These are phyloP conservation scores for Macadamia integrifolia DNA, from an alignment of 164 flowering plant genomes.

Conservation along the genomic window DNA sequence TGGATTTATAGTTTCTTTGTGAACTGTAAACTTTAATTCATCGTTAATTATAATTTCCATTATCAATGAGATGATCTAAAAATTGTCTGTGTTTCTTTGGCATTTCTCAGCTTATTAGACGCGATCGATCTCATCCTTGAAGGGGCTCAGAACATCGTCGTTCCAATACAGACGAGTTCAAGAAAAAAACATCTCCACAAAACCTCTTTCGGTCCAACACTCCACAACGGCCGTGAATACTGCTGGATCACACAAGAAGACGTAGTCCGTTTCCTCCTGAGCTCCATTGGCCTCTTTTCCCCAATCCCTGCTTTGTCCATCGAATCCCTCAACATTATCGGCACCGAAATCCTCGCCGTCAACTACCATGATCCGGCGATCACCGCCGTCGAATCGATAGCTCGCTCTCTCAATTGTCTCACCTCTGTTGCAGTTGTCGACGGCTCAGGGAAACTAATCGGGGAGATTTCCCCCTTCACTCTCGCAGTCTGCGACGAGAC, in stretches of 20 bases:
- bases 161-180: constrained; percentile 39
- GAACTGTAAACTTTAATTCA: not conserved
- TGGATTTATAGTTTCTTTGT: no score
- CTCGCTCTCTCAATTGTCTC: constrained; percentile 40
- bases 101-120: constrained; percentile 50
- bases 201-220: constrained; percentile 18
- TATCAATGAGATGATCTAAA: no score
- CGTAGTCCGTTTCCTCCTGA: constrained; percentile 61
- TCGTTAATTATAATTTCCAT: not conserved
- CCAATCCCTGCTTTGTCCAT: constrained; percentile 56
- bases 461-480: constrained; percentile 83
- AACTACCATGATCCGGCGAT: constrained; percentile 61
- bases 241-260: constrained; percentile 95
- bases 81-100: not conserved
- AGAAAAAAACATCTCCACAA: constrained; percentile 32
- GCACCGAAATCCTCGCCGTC: constrained; percentile 29
- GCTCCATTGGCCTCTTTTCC: constrained; percentile 72
- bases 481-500: constrained; percentile 70
- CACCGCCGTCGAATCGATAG: constrained; percentile 42
- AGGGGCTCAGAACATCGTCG: constrained; percentile 72
- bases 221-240: constrained; percentile 54
- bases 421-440: constrained; percentile 79
- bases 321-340: constrained; percentile 53
- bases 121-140: constrained; percentile 69
- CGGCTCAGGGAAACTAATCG: constrained; percentile 50